phyloP scores from a whole-genome alignment of 1,284 basidiomycete genomes.

The Trametes pubescens region DNA sequence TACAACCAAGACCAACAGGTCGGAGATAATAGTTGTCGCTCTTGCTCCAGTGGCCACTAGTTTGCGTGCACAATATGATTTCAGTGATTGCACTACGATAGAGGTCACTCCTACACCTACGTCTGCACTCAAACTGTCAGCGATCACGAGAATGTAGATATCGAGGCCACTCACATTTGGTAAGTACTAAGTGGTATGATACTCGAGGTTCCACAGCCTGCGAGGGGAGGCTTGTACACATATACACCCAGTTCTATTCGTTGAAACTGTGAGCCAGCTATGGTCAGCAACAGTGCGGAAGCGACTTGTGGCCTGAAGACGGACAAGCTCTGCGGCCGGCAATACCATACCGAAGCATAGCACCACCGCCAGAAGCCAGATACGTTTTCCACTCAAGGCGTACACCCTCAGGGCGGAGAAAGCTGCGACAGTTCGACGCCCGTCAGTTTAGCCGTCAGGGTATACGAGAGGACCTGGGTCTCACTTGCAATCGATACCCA shows the following conservation, averaged over 20 bases:
- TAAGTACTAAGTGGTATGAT: conserved; percentile 4
- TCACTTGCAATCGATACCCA: conserved; percentile 18
- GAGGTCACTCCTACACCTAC: not conserved
- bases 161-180: conserved; percentile 8
- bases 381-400: conserved; percentile 17
- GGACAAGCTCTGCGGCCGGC: conserved; percentile 3
- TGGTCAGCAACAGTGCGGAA: not conserved
- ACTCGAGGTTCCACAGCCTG: conserved; percentile 1
- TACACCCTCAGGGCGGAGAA: conserved; percentile 21
- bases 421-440: not conserved
- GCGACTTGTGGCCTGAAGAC: not conserved
- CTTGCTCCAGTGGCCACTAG: conserved; percentile 14
- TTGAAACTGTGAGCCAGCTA: conserved; percentile 2
- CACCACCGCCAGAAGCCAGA: conserved; percentile 4
- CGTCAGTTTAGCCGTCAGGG: no score
- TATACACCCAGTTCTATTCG: not conserved
- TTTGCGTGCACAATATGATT: not conserved
- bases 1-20: conserved; percentile 15
- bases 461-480: not conserved
- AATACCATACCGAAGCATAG: not conserved
- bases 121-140: not conserved
- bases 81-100: not conserved
- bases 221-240: not conserved
- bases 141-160: not conserved
- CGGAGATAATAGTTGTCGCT: not conserved